A percentile compares a stretch with the other conserved stretches of the same genome.
Conservation (phyloP, 352 stramenopile genomes). For the Globisporangium perplexum region DNA sequence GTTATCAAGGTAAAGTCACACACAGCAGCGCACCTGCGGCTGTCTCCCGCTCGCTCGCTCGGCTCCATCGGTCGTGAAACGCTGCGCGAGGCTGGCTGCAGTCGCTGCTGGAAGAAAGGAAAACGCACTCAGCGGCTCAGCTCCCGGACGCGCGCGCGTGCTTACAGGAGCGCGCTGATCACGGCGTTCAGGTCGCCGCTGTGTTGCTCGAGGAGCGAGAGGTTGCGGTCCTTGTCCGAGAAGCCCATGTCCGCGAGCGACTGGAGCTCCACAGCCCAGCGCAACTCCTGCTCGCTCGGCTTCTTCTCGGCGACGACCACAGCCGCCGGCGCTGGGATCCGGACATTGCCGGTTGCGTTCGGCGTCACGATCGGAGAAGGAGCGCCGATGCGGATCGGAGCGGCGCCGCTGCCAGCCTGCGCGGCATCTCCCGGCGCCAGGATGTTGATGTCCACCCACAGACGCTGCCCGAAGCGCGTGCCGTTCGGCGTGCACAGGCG, state of each 20-base stretch:
- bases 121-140: neutral
- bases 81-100: neutral
- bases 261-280: slow-evolving; percentile 40
- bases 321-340: slow-evolving; percentile 22
- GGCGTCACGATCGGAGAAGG: slow-evolving; percentile 23
- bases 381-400: slow-evolving; percentile 31
- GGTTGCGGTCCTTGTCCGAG: slow-evolving; percentile 43
- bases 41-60: neutral
- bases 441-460: slow-evolving; percentile 80
- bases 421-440: slow-evolving; percentile 42
- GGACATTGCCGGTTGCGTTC: slow-evolving; percentile 13
- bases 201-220: slow-evolving; percentile 46
- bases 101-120: neutral
- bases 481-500: slow-evolving; percentile 74
- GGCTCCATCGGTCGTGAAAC: neutral
- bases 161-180: slow-evolving; percentile 44
- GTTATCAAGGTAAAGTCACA: neutral
- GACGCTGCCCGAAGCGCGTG: slow-evolving; percentile 81
- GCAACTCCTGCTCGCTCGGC: slow-evolving; percentile 31
- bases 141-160: neutral
- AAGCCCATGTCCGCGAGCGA: slow-evolving; percentile 71
- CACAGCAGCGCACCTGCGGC: neutral
- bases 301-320: slow-evolving; percentile 18
- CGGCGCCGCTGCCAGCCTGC: slow-evolving; percentile 17
- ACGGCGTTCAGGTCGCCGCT: slow-evolving; percentile 63